phyloP scores from a whole-genome alignment of 75 land plant genomes.

The Adiantum capillusveneris region DNA sequence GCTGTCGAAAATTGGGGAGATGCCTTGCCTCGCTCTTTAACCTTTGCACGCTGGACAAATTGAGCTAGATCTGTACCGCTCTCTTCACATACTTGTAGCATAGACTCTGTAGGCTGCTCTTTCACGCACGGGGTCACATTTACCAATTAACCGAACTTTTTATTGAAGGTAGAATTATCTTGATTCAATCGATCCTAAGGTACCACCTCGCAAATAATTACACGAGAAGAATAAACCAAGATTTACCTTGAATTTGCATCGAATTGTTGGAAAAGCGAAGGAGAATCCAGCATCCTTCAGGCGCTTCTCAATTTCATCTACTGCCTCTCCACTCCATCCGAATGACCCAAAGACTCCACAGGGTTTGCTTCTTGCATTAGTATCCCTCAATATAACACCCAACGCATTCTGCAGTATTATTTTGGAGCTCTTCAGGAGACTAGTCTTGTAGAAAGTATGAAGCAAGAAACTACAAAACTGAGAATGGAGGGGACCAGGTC shows the following conservation, averaged over 20 bases:
- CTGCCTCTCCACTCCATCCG: constrained; percentile 60
- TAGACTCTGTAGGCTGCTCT: constrained; percentile 36
- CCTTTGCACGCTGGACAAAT: constrained; percentile 29
- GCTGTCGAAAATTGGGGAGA: constrained; percentile 20
- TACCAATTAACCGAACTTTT: too few relatives aligned
- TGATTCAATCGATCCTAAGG: too few relatives aligned
- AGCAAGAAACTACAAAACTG: too few relatives aligned
- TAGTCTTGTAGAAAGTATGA: too few relatives aligned
- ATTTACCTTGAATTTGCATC: constrained; percentile 44
- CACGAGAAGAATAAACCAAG: background rate
- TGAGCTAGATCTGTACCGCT: constrained; percentile 50
- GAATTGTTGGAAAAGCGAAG: constrained; percentile 35
- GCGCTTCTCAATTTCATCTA: constrained; percentile 41
- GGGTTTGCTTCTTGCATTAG: constrained; percentile 38
- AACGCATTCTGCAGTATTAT: constrained; percentile 24
- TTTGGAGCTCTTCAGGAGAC: too few relatives aligned
- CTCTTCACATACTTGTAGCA: constrained; percentile 43
- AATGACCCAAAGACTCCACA: constrained; percentile 52
- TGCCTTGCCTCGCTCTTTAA: constrained; percentile 23
- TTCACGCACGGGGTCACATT: background rate
- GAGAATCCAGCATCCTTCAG: constrained; percentile 42
- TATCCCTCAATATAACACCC: constrained; percentile 36
- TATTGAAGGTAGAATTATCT: too few relatives aligned
- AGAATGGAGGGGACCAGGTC: too few relatives aligned
- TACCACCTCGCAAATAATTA: too few relatives aligned